A percentile compares a stretch with the other conserved stretches of the same genome.
These are phyloP conservation scores for Phytopythium cucurbitacearum DNA, from an alignment of 352 stramenopile species.

Conservation along the genomic window DNA sequence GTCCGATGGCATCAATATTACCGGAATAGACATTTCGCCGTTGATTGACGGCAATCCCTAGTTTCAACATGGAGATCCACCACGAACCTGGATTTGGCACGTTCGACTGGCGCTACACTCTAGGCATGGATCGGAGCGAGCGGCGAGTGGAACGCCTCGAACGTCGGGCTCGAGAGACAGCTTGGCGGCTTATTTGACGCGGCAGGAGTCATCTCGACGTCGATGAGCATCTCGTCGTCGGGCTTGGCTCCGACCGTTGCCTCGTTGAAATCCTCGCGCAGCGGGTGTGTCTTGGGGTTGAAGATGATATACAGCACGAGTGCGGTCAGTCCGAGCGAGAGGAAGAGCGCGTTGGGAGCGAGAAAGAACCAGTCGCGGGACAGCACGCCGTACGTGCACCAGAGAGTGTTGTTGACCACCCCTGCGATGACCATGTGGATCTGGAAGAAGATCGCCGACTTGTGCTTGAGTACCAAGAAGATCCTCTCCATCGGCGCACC, in stretches of 20 bases:
- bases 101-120: too few species aligned
- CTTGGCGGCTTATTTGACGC: neutral
- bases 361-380: slow-evolving; percentile 34
- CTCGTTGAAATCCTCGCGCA: slow-evolving; percentile 16
- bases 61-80: neutral
- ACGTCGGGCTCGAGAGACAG: slow-evolving; percentile 13
- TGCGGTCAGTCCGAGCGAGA: slow-evolving; percentile 17
- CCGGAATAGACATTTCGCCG: too few species aligned
- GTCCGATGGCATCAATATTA: too few species aligned
- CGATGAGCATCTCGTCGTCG: slow-evolving; percentile 9
- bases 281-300: slow-evolving; percentile 24
- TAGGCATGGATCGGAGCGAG: slow-evolving; percentile 1
- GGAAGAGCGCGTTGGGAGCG: slow-evolving; percentile 17
- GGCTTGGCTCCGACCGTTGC: slow-evolving; percentile 5
- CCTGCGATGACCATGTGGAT: slow-evolving; percentile 26
- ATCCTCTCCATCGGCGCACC: slow-evolving; percentile 29
- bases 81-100: too few species aligned
- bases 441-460: slow-evolving; percentile 27
- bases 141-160: slow-evolving; percentile 18
- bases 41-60: neutral
- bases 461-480: slow-evolving; percentile 28
- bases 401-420: slow-evolving; percentile 28
- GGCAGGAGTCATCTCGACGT: slow-evolving; percentile 3
- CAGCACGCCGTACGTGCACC: slow-evolving; percentile 30
- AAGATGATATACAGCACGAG: slow-evolving; percentile 24